Percentiles rank a stretch among this genome's conserved stretches.
Conservation (phyloP, 2,329 filamentous ascomycete genomes). For the Hymenoscyphus linearis region DNA sequence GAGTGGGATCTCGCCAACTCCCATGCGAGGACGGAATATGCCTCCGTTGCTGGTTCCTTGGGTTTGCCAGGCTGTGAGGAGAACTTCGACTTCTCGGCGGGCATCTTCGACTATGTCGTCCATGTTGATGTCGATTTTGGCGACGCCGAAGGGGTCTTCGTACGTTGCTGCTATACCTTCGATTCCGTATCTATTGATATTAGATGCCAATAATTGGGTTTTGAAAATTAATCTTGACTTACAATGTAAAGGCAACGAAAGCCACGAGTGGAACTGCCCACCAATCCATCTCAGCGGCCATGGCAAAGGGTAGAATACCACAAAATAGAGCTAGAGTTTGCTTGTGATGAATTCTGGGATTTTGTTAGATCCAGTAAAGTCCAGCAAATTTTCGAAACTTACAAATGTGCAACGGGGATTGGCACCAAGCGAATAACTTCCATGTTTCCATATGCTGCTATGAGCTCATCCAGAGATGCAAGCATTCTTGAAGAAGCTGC, state of each 20-base stretch:
- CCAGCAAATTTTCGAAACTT: slow-evolving; percentile 26
- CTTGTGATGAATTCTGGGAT: slow-evolving; percentile 51
- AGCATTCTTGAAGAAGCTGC: slow-evolving; percentile 54
- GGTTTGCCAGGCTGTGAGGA: slow-evolving; percentile 51
- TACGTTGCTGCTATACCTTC: slow-evolving; percentile 48
- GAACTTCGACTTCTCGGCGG: slow-evolving; percentile 50
- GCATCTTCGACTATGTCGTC: slow-evolving; percentile 59
- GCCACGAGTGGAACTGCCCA: slow-evolving; percentile 54
- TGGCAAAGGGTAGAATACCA: slow-evolving; percentile 56
- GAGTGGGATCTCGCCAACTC: slow-evolving; percentile 9
- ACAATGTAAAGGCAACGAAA: slow-evolving; percentile 55
- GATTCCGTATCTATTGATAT: slow-evolving; percentile 47
- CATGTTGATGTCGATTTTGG: slow-evolving; percentile 63
- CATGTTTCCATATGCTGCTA: slow-evolving; percentile 56
- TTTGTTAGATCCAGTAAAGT: neutral
- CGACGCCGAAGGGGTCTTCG: slow-evolving; percentile 62
- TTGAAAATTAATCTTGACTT: neutral
- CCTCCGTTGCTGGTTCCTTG: slow-evolving; percentile 22
- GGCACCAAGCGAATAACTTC: slow-evolving; percentile 62
- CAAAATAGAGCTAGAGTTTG: slow-evolving; percentile 59
- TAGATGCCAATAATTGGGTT: neutral
- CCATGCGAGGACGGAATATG: slow-evolving; percentile 21
- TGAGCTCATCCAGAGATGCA: slow-evolving; percentile 50
- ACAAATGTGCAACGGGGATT: slow-evolving; percentile 56
- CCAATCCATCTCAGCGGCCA: slow-evolving; percentile 59